A percentile compares a stretch with the other conserved stretches of the same genome.
These are phyloP conservation scores for Psilocybe azurescens DNA, from an alignment of 768 basidiomycete genomes.

Conservation along the genomic window DNA sequence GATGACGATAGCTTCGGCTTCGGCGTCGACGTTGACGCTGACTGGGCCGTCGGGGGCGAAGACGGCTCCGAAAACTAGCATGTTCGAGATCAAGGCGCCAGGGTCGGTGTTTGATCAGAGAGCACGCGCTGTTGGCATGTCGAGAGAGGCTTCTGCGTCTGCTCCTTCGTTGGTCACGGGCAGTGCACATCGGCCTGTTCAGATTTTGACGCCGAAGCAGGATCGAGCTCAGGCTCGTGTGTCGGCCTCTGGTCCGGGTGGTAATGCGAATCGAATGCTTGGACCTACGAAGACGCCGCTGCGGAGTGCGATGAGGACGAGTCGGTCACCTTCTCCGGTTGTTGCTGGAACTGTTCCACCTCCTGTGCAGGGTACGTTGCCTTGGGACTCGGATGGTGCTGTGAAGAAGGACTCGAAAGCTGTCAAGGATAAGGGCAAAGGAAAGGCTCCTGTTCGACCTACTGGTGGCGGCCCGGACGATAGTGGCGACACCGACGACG, in stretches of 20 bases:
- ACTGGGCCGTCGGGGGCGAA: background rate
- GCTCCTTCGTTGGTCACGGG: constrained; percentile 5
- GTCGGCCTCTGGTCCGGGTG: background rate
- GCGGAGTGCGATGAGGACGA: constrained; percentile 66
- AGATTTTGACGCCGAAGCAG: constrained; percentile 9
- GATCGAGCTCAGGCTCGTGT: background rate
- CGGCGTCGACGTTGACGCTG: background rate
- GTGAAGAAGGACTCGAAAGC: background rate
- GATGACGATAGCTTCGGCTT: background rate
- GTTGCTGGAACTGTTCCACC: constrained; percentile 8
- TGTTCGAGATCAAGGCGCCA: constrained; percentile 36
- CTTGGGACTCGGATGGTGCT: constrained; percentile 10
- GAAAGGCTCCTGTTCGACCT: constrained; percentile 14
- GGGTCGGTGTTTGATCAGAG: constrained; percentile 39
- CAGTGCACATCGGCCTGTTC: background rate
- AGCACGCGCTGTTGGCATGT: background rate
- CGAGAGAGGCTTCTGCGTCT: background rate
- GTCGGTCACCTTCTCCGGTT: constrained; percentile 54
- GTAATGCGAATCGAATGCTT: background rate
- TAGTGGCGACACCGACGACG: constrained; percentile 15
- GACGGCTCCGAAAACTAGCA: background rate
- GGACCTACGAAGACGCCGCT: constrained; percentile 53
- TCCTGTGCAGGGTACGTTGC: constrained; percentile 14
- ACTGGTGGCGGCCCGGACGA: constrained; percentile 40
- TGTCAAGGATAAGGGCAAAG: constrained; percentile 23